Conservation (phyloP, 2,329 filamentous ascomycete genomes). For the Pseudogymnoascus verrucosus region DNA sequence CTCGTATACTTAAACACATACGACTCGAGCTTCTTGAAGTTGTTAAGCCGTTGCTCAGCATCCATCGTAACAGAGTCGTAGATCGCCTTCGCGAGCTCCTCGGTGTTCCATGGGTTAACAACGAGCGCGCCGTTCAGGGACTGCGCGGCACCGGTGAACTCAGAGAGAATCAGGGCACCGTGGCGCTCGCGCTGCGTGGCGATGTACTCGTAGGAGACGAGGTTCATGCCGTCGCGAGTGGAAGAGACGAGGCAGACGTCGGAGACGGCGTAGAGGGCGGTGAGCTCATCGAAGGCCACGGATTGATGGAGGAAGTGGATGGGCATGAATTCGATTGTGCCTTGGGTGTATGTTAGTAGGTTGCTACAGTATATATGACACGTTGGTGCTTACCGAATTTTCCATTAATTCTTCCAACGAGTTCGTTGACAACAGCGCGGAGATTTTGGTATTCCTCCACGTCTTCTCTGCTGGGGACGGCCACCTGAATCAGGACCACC, state of each 20-base stretch:
- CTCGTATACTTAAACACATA: slow-evolving; percentile 98
- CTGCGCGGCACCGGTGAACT: slow-evolving; percentile 93
- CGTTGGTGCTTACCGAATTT: slow-evolving; percentile 57
- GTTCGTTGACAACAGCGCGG: slow-evolving; percentile 88
- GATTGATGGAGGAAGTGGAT: slow-evolving; percentile 98
- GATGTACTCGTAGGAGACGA: slow-evolving; percentile 97
- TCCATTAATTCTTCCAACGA: slow-evolving; percentile 94
- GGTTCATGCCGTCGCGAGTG: slow-evolving; percentile 97
- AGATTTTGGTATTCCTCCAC: slow-evolving; percentile 98
- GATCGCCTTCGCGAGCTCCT: slow-evolving; percentile 86
- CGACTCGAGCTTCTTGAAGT: slow-evolving; percentile 85
- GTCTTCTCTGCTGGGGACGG: slow-evolving; percentile 87
- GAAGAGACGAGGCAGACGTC: slow-evolving; percentile 89
- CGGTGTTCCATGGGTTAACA: slow-evolving; percentile 97
- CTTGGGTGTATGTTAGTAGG: slow-evolving; percentile 27
- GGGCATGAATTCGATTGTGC: slow-evolving; percentile 96
- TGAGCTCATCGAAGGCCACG: slow-evolving; percentile 88
- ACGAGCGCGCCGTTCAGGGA: slow-evolving; percentile 88
- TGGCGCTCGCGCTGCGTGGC: slow-evolving; percentile 85
- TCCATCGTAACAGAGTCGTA: slow-evolving; percentile 97
- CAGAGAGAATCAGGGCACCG: slow-evolving; percentile 88
- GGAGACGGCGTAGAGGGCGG: slow-evolving; percentile 84
- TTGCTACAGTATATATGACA: not conserved
- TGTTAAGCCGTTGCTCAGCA: slow-evolving; percentile 74
- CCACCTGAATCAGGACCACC: slow-evolving; percentile 91